Percentiles rank a stretch among this genome's conserved stretches.
Conservation (phyloP, 192 early-diverging fungal genomes). For the Gaertneriomyces semiglobifer region DNA sequence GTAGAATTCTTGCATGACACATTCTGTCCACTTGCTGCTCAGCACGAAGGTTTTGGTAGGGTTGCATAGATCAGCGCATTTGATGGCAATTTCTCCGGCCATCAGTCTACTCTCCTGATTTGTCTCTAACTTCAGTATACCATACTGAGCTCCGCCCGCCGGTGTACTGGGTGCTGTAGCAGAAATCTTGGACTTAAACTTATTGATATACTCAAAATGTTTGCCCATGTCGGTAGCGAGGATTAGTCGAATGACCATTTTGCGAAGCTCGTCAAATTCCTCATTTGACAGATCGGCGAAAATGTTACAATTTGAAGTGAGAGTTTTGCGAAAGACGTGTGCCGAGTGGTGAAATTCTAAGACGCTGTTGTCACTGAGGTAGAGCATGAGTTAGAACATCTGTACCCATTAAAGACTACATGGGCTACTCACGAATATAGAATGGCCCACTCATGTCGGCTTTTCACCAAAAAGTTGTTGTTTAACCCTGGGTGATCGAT, state of each 20-base stretch:
- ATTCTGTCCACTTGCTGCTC: conserved; percentile 50
- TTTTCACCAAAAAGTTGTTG: conserved; percentile 52
- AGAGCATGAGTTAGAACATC: conserved; percentile 13
- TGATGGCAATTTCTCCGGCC: conserved; percentile 54
- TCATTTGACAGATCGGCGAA: conserved; percentile 42
- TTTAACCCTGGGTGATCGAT: conserved; percentile 53
- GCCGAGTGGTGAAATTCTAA: conserved; percentile 57
- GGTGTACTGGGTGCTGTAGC: conserved; percentile 5
- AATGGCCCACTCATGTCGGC: conserved; percentile 42
- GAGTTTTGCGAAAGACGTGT: conserved; percentile 43
- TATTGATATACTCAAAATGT: conserved; percentile 60
- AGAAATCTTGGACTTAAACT: conserved; percentile 56
- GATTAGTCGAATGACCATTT: conserved; percentile 42
- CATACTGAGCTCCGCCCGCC: not conserved
- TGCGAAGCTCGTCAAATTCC: conserved; percentile 45
- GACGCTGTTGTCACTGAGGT: conserved; percentile 35
- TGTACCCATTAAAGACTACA: not conserved
- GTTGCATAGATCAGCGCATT: conserved; percentile 60
- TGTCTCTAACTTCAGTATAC: not conserved
- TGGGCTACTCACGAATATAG: conserved; percentile 35
- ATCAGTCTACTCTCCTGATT: conserved; percentile 40
- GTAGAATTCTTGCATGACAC: conserved; percentile 64
- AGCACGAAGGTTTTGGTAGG: conserved; percentile 42
- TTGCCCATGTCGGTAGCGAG: conserved; percentile 55
- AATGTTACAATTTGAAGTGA: conserved; percentile 45